Evolutionary conservation across 345 rosid species (phyloP).

Genomic region (Hypericum perforatum): DNA sequence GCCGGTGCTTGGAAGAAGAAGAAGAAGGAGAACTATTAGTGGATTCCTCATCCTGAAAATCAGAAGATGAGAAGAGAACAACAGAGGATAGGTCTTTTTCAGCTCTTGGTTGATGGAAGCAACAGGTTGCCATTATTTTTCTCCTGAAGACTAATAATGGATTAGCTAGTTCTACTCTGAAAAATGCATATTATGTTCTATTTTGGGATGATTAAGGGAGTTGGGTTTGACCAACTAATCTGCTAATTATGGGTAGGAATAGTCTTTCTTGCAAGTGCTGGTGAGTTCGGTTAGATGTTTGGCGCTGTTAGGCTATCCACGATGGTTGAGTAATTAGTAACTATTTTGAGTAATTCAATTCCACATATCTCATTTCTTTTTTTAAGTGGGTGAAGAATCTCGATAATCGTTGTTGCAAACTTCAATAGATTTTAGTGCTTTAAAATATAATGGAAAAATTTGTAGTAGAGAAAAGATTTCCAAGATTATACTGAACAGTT

Average conservation of each 20-base stretch:
- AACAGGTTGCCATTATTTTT: slow-evolving; percentile 53
- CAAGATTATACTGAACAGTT: no score
- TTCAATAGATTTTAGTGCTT: no score
- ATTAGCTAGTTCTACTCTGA: not conserved
- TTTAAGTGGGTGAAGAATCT: no score
- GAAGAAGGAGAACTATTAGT: slow-evolving; percentile 32
- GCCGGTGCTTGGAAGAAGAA: slow-evolving; percentile 48
- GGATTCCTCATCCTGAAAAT: slow-evolving; percentile 42
- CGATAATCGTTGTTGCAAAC: no score
- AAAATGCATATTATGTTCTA: slow-evolving; percentile 4
- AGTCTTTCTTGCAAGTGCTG: slow-evolving; percentile 2
- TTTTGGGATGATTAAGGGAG: not conserved
- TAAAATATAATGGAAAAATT: no score
- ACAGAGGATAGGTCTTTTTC: slow-evolving; percentile 44
- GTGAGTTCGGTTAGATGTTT: slow-evolving; percentile 16
- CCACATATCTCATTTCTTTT: no score
- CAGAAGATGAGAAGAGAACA: slow-evolving; percentile 50
- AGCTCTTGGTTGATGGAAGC: slow-evolving; percentile 22
- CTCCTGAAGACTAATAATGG: not conserved
- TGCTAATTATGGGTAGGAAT: slow-evolving; percentile 16
- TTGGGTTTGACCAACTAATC: slow-evolving; percentile 37
- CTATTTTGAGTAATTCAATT: not conserved
- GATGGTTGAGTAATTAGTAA: slow-evolving; percentile 12
- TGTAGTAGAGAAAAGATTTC: no score
- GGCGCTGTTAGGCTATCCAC: slow-evolving; percentile 39